Percentiles rank a stretch among this genome's conserved stretches.
These are phyloP conservation scores for Penicillium janthinellum DNA, from an alignment of 2,329 filamentous ascomycete genomes.

Conservation along the genomic window DNA sequence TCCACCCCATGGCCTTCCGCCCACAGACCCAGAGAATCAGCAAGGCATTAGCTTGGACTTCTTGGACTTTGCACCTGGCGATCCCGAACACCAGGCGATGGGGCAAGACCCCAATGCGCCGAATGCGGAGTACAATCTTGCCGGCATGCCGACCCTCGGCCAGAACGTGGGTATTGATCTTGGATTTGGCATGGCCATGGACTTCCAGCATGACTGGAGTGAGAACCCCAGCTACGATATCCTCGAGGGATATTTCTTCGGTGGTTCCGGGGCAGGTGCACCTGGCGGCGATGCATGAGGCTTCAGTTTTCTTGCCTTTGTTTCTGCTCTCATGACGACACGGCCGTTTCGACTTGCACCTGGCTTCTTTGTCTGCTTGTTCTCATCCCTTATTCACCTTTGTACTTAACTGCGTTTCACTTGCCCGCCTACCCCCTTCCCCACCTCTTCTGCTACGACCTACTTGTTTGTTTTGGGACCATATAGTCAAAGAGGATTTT, in stretches of 20 bases:
- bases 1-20: conserved; percentile 26
- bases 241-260: conserved; percentile 60
- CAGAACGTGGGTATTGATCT: conserved; percentile 49
- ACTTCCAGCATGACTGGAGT: conserved; percentile 53
- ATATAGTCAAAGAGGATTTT: conserved; percentile 10
- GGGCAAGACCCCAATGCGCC: conserved; percentile 32
- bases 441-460: conserved; percentile 6
- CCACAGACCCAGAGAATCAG: conserved; percentile 26
- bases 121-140: conserved; percentile 31
- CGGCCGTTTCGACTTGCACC: neutral
- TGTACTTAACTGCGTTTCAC: neutral
- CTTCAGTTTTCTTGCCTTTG: neutral
- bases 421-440: neutral
- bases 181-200: conserved; percentile 49
- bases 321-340: neutral
- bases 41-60: conserved; percentile 56
- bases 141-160: conserved; percentile 33
- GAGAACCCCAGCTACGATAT: conserved; percentile 53
- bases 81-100: conserved; percentile 29
- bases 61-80: conserved; percentile 52
- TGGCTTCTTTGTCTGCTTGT: conserved; percentile 5
- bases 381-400: conserved; percentile 4
- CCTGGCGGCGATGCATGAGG: conserved; percentile 23
- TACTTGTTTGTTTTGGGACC: conserved; percentile 8
- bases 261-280: conserved; percentile 40